Conservation (phyloP, 352 stramenopile genomes). For the Phytophthora rubi region DNA sequence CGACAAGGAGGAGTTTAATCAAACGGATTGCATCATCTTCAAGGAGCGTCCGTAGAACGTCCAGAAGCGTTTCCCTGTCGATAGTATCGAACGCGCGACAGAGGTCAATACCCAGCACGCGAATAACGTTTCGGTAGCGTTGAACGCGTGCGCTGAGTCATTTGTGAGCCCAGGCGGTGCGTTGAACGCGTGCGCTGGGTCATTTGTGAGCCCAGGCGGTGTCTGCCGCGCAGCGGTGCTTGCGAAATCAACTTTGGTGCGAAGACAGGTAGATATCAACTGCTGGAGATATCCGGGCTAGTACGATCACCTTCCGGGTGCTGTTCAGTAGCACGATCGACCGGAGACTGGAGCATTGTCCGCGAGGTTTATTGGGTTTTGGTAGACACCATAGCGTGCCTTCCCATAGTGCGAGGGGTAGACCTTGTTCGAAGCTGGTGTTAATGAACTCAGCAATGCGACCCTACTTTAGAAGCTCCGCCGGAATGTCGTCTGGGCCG, state of each 20-base stretch:
- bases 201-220: conserved; percentile 6
- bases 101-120: conserved; percentile 14
- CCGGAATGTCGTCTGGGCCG: no score
- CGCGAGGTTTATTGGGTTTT: conserved; percentile 8
- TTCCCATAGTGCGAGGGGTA: no score
- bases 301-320: conserved; percentile 5
- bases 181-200: no score
- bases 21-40: conserved; percentile 4
- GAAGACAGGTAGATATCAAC: conserved; percentile 6
- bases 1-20: conserved; percentile 1
- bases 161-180: conserved; percentile 3
- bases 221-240: conserved; percentile 1
- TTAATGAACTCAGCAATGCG: no score
- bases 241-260: neutral
- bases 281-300: neutral
- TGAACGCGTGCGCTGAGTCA: neutral
- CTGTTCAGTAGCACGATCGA: no score
- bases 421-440: no score
- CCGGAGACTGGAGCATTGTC: conserved; percentile 5
- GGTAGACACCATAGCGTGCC: neutral
- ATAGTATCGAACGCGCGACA: conserved; percentile 9
- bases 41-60: conserved; percentile 8
- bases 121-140: neutral
- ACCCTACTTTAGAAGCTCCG: no score
- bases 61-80: conserved; percentile 5